Conservation (phyloP, 352 stramenopile genomes). For the Pilasporangium apinafurcum region DNA sequence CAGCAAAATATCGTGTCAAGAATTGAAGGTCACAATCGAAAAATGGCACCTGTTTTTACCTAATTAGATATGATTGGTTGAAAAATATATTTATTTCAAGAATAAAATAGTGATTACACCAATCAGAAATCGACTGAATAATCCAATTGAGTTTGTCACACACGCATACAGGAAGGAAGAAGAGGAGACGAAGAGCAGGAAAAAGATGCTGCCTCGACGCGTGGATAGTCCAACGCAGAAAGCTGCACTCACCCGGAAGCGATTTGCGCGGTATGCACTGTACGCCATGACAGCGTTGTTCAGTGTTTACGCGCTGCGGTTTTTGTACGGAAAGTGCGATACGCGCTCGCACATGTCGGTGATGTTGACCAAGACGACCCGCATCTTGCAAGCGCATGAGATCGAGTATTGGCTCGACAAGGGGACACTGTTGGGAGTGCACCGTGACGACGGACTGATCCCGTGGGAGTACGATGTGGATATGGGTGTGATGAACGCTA, state of each 20-base stretch:
- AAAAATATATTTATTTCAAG: too few relatives aligned
- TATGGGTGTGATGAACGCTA: conserved; percentile 71
- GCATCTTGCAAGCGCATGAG: conserved; percentile 50
- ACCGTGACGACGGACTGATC: conserved; percentile 66
- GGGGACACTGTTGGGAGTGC: conserved; percentile 61
- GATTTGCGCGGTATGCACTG: conserved; percentile 21
- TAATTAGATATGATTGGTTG: too few relatives aligned
- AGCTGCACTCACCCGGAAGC: conserved; percentile 11
- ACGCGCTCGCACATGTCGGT: conserved; percentile 59
- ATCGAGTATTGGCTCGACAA: conserved; percentile 85
- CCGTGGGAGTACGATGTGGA: conserved; percentile 81
- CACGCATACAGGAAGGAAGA: too few relatives aligned
- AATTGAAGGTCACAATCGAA: too few relatives aligned
- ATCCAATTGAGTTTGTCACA: too few relatives aligned
- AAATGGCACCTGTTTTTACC: too few relatives aligned
- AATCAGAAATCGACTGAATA: too few relatives aligned
- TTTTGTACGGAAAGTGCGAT: conserved; percentile 73
- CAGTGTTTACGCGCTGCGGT: conserved; percentile 35
- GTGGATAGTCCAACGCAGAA: conserved; percentile 9
- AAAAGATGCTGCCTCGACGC: conserved; percentile 10
- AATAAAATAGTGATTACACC: too few relatives aligned
- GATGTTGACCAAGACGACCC: conserved; percentile 61
- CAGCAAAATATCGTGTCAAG: too few relatives aligned
- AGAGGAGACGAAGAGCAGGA: too few relatives aligned
- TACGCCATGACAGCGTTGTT: conserved; percentile 14